These are phyloP conservation scores for Clathrospora elynae DNA, from an alignment of 2,329 filamentous ascomycete species.

Conservation along the genomic window DNA sequence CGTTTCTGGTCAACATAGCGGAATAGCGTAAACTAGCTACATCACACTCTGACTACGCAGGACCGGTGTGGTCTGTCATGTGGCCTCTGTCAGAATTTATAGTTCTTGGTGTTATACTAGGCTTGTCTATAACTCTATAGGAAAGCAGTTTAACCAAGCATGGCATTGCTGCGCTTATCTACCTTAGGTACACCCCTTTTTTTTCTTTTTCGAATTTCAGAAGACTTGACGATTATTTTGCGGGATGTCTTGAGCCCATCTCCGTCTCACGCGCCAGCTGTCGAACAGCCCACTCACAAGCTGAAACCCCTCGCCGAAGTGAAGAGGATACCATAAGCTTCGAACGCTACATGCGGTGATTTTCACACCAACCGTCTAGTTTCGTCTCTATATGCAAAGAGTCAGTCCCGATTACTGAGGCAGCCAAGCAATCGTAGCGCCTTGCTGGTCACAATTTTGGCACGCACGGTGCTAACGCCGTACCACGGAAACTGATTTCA, in stretches of 20 bases:
- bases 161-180: slow-evolving; percentile 1
- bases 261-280: slow-evolving; percentile 11
- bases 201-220: slow-evolving; percentile 2
- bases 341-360: slow-evolving; percentile 19
- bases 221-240: slow-evolving; percentile 5
- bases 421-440: slow-evolving; percentile 9
- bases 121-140: not conserved
- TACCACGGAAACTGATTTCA: slow-evolving; percentile 23
- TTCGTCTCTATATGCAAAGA: slow-evolving; percentile 16
- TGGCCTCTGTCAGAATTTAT: no score
- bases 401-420: slow-evolving; percentile 2
- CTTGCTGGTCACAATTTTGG: slow-evolving; percentile 34
- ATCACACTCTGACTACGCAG: slow-evolving; percentile 2
- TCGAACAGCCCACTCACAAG: slow-evolving; percentile 7
- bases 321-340: slow-evolving; percentile 14
- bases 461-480: slow-evolving; percentile 16
- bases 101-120: slow-evolving; percentile 1
- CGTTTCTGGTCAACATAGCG: slow-evolving; percentile 10
- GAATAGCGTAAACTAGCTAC: slow-evolving; percentile 10
- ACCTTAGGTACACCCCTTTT: not conserved
- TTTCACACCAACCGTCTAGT: slow-evolving; percentile 15
- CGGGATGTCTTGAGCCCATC: no score
- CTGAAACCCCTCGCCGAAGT: slow-evolving; percentile 19
- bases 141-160: not conserved
- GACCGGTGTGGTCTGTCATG: slow-evolving; percentile 4